A percentile compares a stretch with the other conserved stretches of the same genome.
phyloP scores from a whole-genome alignment of 345 rosid genomes.

The Citrus unshiu region DNA sequence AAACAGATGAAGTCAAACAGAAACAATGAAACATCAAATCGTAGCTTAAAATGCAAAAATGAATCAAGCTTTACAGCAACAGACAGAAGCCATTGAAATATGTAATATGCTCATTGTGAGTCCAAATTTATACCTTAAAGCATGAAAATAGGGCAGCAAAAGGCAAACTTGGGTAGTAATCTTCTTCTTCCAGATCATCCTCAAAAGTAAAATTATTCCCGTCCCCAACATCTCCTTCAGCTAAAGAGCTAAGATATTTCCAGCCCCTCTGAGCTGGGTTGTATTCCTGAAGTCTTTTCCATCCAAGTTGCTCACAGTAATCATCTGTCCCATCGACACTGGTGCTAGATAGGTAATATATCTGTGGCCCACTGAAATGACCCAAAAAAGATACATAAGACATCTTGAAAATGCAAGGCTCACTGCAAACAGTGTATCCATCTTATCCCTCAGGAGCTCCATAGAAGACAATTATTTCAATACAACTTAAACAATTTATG shows the following conservation, averaged over 20 bases:
- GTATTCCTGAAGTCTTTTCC: slow-evolving; percentile 69
- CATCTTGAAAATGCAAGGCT: neutral
- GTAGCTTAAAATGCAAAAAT: neutral
- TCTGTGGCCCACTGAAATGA: slow-evolving; percentile 63
- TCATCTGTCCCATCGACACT: slow-evolving; percentile 69
- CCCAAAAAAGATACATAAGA: slow-evolving; percentile 4
- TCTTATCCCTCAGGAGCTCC: neutral
- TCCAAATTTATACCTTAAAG: slow-evolving; percentile 52
- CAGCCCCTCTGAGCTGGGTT: slow-evolving; percentile 73
- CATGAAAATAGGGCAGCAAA: slow-evolving; percentile 89
- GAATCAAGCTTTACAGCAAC: neutral
- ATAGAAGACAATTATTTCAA: neutral
- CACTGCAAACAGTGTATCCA: neutral
- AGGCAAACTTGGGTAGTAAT: slow-evolving; percentile 89
- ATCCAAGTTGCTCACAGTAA: slow-evolving; percentile 67
- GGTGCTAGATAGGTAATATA: slow-evolving; percentile 60
- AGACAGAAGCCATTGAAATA: neutral
- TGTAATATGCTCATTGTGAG: neutral
- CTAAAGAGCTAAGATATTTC: slow-evolving; percentile 67
- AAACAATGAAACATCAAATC: neutral
- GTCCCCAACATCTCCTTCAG: slow-evolving; percentile 40
- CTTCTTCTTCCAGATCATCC: slow-evolving; percentile 86
- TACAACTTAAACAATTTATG: neutral
- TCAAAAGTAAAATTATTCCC: slow-evolving; percentile 48
- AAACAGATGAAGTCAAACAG: neutral